Evolutionary conservation across 2,329 filamentous ascomycete genomes (phyloP), one percentile per base, ranked within the genome.

Genomic region (Exophiala bonariae): DNA sequence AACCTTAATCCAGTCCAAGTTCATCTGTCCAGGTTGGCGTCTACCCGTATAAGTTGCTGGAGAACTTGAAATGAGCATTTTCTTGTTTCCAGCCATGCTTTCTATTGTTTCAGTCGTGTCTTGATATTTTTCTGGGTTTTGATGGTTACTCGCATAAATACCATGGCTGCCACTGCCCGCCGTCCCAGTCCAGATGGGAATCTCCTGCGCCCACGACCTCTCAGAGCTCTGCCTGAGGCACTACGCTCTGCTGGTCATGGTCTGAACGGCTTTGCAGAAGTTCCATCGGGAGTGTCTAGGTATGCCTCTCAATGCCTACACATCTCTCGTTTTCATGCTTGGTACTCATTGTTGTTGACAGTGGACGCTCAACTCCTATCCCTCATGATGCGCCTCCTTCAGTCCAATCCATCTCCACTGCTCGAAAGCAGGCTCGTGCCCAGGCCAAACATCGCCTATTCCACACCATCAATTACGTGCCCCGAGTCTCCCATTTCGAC

Each of bases 401-500:
- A 1, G 83, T 86, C 47, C 87, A 92, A 59, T 90, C 86, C 30
- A 85, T 96, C 52, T 95, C 89, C 33, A 85, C 83, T 11, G 91
- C 87, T 17, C 85, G 91, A 58, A 91, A 89, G 65, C 86, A 92
- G 61, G 83, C 86, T 41, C 86, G 90, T 63, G 87, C 86, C 50
- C 82, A 90, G 66, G 86, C 89, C 60, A 84, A 86, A 56, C 85
- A 85, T 47, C 86, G 91, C 58, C 77, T 96, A 58, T 99, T 97
- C 66, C 92, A 95, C 17, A 93, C 88, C 17, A 90, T 95, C 64
- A 88, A 96, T 62, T 99, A 92, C 71, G 81, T 88, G 32, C 85
- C 87, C 50, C 86, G 93, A 47, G 85, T 97, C 17, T 97, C 92
- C 14, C 92, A 99, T 71, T 96, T 99, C 65, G 93, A 99, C 64